These are phyloP conservation scores for Collariella sp. DNA, from an alignment of 495 filamentous ascomycete genomes.

Conservation along the genomic window DNA sequence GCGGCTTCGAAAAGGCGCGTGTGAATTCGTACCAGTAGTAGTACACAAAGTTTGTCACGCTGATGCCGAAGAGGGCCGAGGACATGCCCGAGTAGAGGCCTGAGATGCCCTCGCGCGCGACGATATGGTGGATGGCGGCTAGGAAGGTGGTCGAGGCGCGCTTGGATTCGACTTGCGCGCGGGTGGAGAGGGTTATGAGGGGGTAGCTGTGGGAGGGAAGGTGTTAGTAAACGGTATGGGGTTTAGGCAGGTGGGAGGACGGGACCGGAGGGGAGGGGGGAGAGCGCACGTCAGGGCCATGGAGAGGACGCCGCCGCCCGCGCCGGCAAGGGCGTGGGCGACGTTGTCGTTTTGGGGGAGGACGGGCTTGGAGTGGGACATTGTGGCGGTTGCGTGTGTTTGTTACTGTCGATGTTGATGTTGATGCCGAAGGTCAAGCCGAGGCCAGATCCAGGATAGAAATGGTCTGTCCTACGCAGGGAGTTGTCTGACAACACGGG, in stretches of 20 bases:
- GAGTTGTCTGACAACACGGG: too few species aligned
- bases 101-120: constrained; percentile 78
- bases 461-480: too few species aligned
- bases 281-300: constrained; percentile 78
- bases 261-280: neutral
- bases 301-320: constrained; percentile 85
- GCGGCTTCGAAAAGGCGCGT: constrained; percentile 71
- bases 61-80: constrained; percentile 92
- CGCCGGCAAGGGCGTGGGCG: constrained; percentile 78
- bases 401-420: neutral
- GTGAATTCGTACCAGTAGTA: constrained; percentile 99
- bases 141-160: constrained; percentile 74
- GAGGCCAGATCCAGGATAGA: too few species aligned
- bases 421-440: neutral
- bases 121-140: constrained; percentile 74
- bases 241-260: constrained; percentile 3
- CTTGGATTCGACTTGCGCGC: constrained; percentile 95
- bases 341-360: constrained; percentile 79
- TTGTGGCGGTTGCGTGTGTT: constrained; percentile 11
- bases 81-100: constrained; percentile 88
- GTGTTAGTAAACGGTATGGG: neutral
- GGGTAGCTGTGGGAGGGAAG: constrained; percentile 53
- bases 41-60: constrained; percentile 98
- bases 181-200: constrained; percentile 92
- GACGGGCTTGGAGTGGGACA: constrained; percentile 38